Base-by-base conservation (phyloP, 2,329 filamentous ascomycete species). In the Hysterium pulicare region DNA sequence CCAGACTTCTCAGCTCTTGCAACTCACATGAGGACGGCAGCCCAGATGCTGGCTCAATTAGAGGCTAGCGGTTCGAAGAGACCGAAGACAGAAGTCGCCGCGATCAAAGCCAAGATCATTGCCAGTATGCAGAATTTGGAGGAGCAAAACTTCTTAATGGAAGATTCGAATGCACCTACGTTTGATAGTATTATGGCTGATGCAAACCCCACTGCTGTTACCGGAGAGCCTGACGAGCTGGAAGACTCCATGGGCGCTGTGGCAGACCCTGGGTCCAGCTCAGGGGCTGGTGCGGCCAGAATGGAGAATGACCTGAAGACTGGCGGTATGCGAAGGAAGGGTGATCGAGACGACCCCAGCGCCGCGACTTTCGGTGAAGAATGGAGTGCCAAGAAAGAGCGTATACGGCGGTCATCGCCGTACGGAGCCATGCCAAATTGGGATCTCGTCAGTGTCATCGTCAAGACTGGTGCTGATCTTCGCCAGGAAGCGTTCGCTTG, bases 231-330 rank as follows among this genome's bases (percentile, higher is more conserved):
- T 1, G 71, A 78, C 20, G 76, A 81, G 45, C 66, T 83, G 3
- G 79, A 83, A 35, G 76, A 79, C 13, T 79, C 78, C 11, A 66
- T 69, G 16, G 70, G 72, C 3, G 66, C 74, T 2, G 53, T 58
- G 2, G 55, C 71, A 2, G 64, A 68, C 38, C 64, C 61, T 3
- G 59, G 55, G 20, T 74, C 83, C 45, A 87, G 86, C 53, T 76
- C 82, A 11, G 85, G 81, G 44, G 86, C 86, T 8, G 87, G 87
- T 44, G 82, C 85, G 40, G 87, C 87, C 42, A 79, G 87, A 44
- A 93, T 93, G 87, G 87, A 93, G 62, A 93, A 93, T 60, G 87
- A 93, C 61, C 79, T 89, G 65, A 91, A 90, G 71, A 93, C 87
- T 11, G 87, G 86, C 49, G 87, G 87, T 41, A 82, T 93, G 11